Evolutionary conservation across 768 basidiomycete species (phyloP), one percentile per base, ranked within the genome.

Genomic region (Lentinula aciculospora): DNA sequence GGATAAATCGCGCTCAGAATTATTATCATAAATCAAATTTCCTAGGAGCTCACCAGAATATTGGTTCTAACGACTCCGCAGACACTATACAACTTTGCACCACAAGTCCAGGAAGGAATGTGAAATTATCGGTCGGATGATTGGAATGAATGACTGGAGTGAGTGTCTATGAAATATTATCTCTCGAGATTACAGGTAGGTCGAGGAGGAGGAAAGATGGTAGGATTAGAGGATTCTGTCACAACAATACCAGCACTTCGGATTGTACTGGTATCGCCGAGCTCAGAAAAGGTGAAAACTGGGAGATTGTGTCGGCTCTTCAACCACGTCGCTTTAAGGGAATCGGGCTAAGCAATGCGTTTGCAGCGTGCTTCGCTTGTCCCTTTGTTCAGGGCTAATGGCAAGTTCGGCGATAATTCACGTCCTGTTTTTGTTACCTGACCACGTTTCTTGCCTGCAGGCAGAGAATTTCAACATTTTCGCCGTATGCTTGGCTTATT

Each of bases 371-470:
- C 71, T 67, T 75, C 77, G 79, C 77, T 81, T 81, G 77, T 73
- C 74, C 75, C 72, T 71, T 65, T 72, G 77, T 75, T 72, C 73
- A 74, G 65, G 65, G 59, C 60, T 69, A 56, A 57, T 53, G 49
- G 48, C 50, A 60, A 60, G 48, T 70, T 67, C 69, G 71, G 70
- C 63, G 68, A 76, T 75, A 77, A 75, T 73, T 72, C 67, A 65
- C 73, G 73, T 71, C 71, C 74, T 74, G 50, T 77, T 85, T n/a
- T 81, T 79, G 80, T 83, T 82, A 74, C 71, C 70, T 74, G 70
- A 73, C 73, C 80, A 88, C 85, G 86, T 85, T 86, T 77, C 75
- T 72, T 84, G 86, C 86, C 86, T 87, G 83, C 84, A 86, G 85
- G 86, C 84, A 81, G 67, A 65, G 61, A 66, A 68, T 71, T 75